Evolutionary conservation across 176 grass and related monocot genomes (phyloP), one percentile per base, ranked within the genome.

Genomic region (Oryza meyeriana): DNA sequence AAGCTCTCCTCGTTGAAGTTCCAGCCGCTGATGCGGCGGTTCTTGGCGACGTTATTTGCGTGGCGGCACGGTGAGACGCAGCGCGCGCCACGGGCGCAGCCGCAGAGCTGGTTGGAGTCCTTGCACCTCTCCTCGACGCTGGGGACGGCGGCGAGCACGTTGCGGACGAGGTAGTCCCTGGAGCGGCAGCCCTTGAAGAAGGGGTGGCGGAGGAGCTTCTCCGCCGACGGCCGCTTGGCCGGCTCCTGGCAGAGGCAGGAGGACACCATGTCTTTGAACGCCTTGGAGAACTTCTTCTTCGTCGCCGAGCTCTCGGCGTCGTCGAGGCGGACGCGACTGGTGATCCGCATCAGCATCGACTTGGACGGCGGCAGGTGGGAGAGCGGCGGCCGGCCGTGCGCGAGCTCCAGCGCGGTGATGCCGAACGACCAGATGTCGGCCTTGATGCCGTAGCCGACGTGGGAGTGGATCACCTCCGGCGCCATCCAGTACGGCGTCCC

Each of bases 401-500:
- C 94, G 8, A 97, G 94, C 85, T 97, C 94, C 1, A 97, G 91
- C 13, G 94, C 94, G 12, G 94, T 97, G 83, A 97, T 94, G 57
- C 94, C 94, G 72, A 94, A 97, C 7, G 91, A 97, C 94, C 94
- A 97, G 74, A 97, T 97, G 87, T 97, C 94, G 3, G 94, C 94
- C 85, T 97, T 97, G 29, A 97, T 86, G 22, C 94, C 91, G 76
- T 97, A 97, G 6, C 94, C 94, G 28, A 90, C 76, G 76, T 94
- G 94, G 18, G 94, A 97, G 89, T 97, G 94, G 76, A 97, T 92
- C 12, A 97, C 91, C 87, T 97, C 94, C 14, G 94, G 94, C 6
- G 94, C 94, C 94, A 97, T 97, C 94, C 94, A 97, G 69, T 97
- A 97, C 16, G 94, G 91, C 77, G 94, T 97, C 12, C 94, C 94